Percentiles rank a stretch among this genome's conserved stretches.
Evolutionary conservation across 2,329 filamentous ascomycete genomes (phyloP).

Genomic region (Cadophora sp.): DNA sequence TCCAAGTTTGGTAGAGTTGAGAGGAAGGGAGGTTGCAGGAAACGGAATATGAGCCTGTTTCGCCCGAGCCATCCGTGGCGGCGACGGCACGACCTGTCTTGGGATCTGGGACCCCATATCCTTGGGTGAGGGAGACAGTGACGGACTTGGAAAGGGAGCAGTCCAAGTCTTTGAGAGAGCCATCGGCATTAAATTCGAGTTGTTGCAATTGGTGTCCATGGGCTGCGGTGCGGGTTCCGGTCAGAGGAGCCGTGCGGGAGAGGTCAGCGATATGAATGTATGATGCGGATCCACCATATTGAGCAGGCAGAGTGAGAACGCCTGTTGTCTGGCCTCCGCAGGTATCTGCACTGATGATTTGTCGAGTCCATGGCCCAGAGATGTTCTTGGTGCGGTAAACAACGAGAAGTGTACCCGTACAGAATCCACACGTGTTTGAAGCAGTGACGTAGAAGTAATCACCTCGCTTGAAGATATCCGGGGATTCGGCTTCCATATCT

Average conservation of each 20-base stretch:
- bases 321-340: conserved; percentile 36
- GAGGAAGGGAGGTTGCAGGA: conserved; percentile 31
- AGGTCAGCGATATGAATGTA: conserved; percentile 38
- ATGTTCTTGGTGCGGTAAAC: conserved; percentile 34
- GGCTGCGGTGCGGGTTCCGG: conserved; percentile 31
- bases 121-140: conserved; percentile 22
- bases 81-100: conserved; percentile 14
- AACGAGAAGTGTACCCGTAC: conserved; percentile 34
- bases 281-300: conserved; percentile 18
- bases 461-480: conserved; percentile 36
- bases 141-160: conserved; percentile 28
- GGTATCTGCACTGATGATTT: conserved; percentile 37
- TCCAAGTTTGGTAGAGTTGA: conserved; percentile 36
- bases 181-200: conserved; percentile 30
- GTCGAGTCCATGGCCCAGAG: conserved; percentile 34
- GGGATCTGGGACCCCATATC: conserved; percentile 11
- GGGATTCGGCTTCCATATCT: conserved; percentile 35
- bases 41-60: conserved; percentile 23
- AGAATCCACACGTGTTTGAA: conserved; percentile 40
- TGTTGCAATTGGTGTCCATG: conserved; percentile 34
- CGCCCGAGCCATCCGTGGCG: conserved; percentile 30
- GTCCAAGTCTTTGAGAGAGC: conserved; percentile 29
- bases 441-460: conserved; percentile 38
- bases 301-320: conserved; percentile 32
- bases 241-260: conserved; percentile 30